Conservation (phyloP, 2,329 filamentous ascomycete species). For the Apiospora hydei region DNA sequence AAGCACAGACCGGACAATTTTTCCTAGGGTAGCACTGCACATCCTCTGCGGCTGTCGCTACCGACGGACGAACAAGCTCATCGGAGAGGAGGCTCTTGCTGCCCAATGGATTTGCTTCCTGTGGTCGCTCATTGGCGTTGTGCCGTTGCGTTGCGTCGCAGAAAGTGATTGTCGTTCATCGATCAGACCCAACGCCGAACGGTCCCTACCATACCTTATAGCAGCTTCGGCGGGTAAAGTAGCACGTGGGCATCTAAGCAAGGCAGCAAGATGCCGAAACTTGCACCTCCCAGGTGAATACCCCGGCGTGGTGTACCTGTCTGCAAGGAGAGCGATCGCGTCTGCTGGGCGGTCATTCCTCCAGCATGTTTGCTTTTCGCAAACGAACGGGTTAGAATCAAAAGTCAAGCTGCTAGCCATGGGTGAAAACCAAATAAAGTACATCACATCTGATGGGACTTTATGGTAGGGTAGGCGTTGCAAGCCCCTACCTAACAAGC, state of each 20-base stretch:
- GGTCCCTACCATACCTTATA: conserved; percentile 12
- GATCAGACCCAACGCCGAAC: conserved; percentile 26
- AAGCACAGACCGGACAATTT: conserved; percentile 26
- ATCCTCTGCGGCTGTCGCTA: conserved; percentile 24
- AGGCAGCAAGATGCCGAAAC: conserved; percentile 20
- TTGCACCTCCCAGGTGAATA: background rate
- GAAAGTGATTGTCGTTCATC: conserved; percentile 22
- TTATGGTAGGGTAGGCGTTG: background rate
- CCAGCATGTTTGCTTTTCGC: conserved; percentile 14
- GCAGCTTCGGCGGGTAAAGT: background rate
- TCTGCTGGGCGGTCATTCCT: conserved; percentile 6
- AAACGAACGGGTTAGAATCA: conserved; percentile 16
- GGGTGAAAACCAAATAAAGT: conserved; percentile 16
- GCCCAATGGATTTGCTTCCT: conserved; percentile 18
- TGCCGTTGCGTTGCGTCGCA: background rate
- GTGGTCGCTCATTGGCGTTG: conserved; percentile 8
- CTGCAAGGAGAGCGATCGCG: conserved; percentile 12
- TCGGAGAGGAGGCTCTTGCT: conserved; percentile 12
- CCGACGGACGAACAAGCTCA: conserved; percentile 19
- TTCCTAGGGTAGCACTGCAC: conserved; percentile 8
- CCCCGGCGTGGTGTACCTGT: background rate
- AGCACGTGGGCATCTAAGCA: conserved; percentile 22
- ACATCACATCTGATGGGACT: conserved; percentile 3
- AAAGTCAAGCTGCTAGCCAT: conserved; percentile 19
- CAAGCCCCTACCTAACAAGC: conserved; percentile 4